Conservation (phyloP, 345 rosid genomes). For the Mangifera indica region DNA sequence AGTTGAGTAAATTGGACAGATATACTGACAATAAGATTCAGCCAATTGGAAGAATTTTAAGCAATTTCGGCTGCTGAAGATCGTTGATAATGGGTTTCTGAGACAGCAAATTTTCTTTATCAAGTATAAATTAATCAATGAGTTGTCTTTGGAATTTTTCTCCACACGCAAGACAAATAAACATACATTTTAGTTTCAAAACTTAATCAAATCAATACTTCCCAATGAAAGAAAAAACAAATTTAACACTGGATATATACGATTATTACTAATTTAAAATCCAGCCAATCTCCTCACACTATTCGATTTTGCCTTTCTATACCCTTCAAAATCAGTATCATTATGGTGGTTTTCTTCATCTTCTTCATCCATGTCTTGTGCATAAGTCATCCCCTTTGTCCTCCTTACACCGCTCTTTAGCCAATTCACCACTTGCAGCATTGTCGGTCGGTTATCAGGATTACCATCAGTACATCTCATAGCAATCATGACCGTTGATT, state of each 20-base stretch:
- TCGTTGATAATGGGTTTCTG: no score
- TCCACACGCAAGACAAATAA: no score
- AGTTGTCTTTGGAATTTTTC: no score
- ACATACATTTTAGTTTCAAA: background rate
- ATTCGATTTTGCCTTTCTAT: slow-evolving; percentile 13
- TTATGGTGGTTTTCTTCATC: slow-evolving; percentile 8
- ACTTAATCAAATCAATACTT: background rate
- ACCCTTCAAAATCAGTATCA: slow-evolving; percentile 23
- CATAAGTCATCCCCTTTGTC: slow-evolving; percentile 23
- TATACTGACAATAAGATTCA: no score
- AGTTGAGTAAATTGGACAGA: no score
- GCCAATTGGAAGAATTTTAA: no score
- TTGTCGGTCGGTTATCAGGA: slow-evolving; percentile 53
- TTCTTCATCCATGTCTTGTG: slow-evolving; percentile 15
- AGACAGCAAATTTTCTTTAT: no score
- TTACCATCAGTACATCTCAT: slow-evolving; percentile 46
- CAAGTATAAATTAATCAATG: no score
- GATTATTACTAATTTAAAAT: background rate
- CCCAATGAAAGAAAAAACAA: background rate
- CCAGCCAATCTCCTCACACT: background rate
- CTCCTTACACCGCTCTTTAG: slow-evolving; percentile 34
- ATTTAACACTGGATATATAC: background rate
- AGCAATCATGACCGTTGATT: slow-evolving; percentile 37
- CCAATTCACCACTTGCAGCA: slow-evolving; percentile 58
- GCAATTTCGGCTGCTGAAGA: no score